Base-by-base conservation (phyloP, 1,284 basidiomycete species). In the Tilletia horrida region DNA sequence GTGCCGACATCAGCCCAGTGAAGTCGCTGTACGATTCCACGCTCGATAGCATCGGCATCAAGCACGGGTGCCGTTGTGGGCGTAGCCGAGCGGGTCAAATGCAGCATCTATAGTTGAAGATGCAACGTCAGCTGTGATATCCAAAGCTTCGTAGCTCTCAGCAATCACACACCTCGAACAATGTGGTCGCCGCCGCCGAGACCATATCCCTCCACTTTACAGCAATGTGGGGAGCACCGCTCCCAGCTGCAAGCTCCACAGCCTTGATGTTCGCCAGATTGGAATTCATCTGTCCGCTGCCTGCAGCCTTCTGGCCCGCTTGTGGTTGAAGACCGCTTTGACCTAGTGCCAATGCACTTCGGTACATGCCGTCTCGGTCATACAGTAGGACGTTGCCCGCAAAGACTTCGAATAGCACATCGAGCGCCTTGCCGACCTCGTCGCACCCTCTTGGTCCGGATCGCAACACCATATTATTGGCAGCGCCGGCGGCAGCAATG, bases 121-220 rank as follows among this genome's bases (percentile, higher is more conserved):
- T 29, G 27, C 3, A 16, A 25, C 29, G 3, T 55, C 50, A 25
- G 25, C n/a, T 7, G 50, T 25, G 7, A 8, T 27, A 3, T 23
- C 6, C 18, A 35, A 18, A 40, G 16, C 9, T 11, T 21, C 23
- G 8, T 14, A 21, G 4, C n/a, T 13, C 6, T 18, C 27, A 35
- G 13, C 9, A 2, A 27, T 8, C 23, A 59, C 55, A 31, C 55
- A 59, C 55, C 55, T 59, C 55, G n/a, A 29, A 59, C 55, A 59
- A 40, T 16, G 55, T 29, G 8, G 27, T 59, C 25, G 14, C 55
- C 55, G 55, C 55, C 25, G 29, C 55, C 16, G 27, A 25, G 16
- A 59, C 29, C 55, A 59, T 59, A 16, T 59, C 55, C 55, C 31
- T 31, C 55, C 55, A 59, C 55, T 40, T 59, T 27, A 29, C 31